These are phyloP conservation scores for Camellia sinensis DNA, from an alignment of 148 eudicot genomes.

Conservation along the genomic window DNA sequence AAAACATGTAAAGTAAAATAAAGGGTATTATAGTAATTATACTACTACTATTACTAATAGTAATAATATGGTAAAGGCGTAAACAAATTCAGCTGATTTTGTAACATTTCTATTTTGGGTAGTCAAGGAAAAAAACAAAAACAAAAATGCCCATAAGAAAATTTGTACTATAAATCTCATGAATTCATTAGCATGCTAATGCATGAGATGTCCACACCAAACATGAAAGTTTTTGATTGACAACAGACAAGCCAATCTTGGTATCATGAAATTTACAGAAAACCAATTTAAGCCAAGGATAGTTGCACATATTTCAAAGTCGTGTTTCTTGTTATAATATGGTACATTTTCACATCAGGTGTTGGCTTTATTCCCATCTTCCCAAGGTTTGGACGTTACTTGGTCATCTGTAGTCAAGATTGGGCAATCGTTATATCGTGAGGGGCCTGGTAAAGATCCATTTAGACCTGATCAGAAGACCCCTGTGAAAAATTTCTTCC, in stretches of 20 bases:
- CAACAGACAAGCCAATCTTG: not conserved
- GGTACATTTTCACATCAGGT: constrained; percentile 41
- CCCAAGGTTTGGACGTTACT: constrained; percentile 83
- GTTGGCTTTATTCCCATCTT: constrained; percentile 75
- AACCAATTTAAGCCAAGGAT: not conserved
- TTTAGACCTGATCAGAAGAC: constrained; percentile 98
- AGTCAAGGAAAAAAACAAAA: not conserved
- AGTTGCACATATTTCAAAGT: not conserved
- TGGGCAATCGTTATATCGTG: constrained; percentile 92
- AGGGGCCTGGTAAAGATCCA: constrained; percentile 96
- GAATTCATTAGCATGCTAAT: not conserved
- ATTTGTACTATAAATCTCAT: not conserved
- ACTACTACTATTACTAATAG: no score
- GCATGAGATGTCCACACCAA: not conserved
- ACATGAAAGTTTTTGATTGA: not conserved
- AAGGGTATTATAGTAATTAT: no score
- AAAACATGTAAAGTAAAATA: no score
- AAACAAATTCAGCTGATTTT: no score
- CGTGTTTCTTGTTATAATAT: not conserved
- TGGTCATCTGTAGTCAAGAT: constrained; percentile 98
- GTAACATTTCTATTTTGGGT: not conserved
- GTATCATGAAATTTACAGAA: not conserved
- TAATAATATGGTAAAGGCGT: no score
- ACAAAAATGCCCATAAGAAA: not conserved
- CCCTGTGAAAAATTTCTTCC: constrained; percentile 87